Evolutionary conservation across 78 protist species (phyloP), one percentile per base, ranked within the genome.

Genomic region (Planoprotostelium fungivorum): DNA sequence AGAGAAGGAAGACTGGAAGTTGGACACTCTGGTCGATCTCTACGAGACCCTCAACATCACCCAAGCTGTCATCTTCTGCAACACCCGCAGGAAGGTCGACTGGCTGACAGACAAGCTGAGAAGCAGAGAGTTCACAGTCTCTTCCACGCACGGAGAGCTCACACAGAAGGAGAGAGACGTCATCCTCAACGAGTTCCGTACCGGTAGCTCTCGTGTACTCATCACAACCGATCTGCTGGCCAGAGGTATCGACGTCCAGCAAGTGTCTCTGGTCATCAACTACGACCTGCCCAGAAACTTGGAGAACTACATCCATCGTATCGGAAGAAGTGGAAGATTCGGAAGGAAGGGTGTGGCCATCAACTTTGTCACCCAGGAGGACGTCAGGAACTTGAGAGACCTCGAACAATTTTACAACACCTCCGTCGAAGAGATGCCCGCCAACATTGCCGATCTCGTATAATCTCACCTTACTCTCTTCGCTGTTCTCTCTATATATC

Each of bases 261-360:
- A 97, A 94, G 99, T 99, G 0, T 97, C 99, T 28, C 96, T 99
- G 39, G 99, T 98, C 73, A 97, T 99, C 93, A 98, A 98, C 98
- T 99, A 96, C 92, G 99, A 99, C 91, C 92, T 99, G n/a, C 99
- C 99, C 90, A 87, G 88, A 93, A 96, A 96, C 93, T 92, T 98
- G n/a, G 99, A 99, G 97, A 95, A 96, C 90, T 99, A 99, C 97
- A 97, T 99, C 91, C 99, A 99, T 91, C 87, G 99, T 38, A 99
- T 99, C 51, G 99, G 99, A 37, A 98, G 99, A 28, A 89, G 97
- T 0, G 99, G 99, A 31, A 97, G 99, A 34, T 99, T 96, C 94
- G 99, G 99, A 28, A 93, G 99, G 36, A 98, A 98, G 95, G 99
- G 99, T 88, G 99, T 98, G 83, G 99, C 99, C 73, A 98, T 99